These are phyloP conservation scores for Talaromyces sp. DNA, from an alignment of 2,329 filamentous ascomycete genomes.

Conservation along the genomic window DNA sequence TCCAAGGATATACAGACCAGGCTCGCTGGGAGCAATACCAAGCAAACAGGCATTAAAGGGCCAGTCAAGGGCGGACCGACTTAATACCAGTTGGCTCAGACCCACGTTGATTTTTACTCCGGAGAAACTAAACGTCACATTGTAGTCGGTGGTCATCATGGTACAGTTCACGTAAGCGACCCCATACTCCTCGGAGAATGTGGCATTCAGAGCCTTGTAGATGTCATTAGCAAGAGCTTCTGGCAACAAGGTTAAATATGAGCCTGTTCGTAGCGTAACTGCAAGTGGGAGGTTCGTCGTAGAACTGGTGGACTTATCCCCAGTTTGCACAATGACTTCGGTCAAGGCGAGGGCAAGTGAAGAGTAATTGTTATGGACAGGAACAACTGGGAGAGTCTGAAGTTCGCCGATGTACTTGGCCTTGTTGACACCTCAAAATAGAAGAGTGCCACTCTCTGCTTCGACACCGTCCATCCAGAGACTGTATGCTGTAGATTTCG, in stretches of 20 bases:
- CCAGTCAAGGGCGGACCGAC: slow-evolving; percentile 51
- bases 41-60: slow-evolving; percentile 60
- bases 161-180: slow-evolving; percentile 51
- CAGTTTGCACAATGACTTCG: slow-evolving; percentile 40
- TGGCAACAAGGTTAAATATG: slow-evolving; percentile 63
- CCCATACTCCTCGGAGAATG: slow-evolving; percentile 31
- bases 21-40: slow-evolving; percentile 57
- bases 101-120: slow-evolving; percentile 49
- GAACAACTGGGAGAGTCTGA: slow-evolving; percentile 58
- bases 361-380: slow-evolving; percentile 42
- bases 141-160: slow-evolving; percentile 30
- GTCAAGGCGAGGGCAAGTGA: slow-evolving; percentile 62
- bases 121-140: slow-evolving; percentile 53
- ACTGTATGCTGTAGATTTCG: slow-evolving; percentile 54
- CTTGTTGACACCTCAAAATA: slow-evolving; percentile 75
- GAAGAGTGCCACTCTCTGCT: slow-evolving; percentile 56
- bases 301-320: slow-evolving; percentile 16
- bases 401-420: slow-evolving; percentile 64
- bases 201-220: slow-evolving; percentile 46
- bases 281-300: slow-evolving; percentile 43
- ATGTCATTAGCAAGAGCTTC: slow-evolving; percentile 46
- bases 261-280: slow-evolving; percentile 67
- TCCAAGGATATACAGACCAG: slow-evolving; percentile 57
- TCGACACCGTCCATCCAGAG: slow-evolving; percentile 52
- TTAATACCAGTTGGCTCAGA: slow-evolving; percentile 58